Percentiles rank a stretch among this genome's conserved stretches.
phyloP scores from a whole-genome alignment of 164 flowering plant species.

The Dillenia turbinata region DNA sequence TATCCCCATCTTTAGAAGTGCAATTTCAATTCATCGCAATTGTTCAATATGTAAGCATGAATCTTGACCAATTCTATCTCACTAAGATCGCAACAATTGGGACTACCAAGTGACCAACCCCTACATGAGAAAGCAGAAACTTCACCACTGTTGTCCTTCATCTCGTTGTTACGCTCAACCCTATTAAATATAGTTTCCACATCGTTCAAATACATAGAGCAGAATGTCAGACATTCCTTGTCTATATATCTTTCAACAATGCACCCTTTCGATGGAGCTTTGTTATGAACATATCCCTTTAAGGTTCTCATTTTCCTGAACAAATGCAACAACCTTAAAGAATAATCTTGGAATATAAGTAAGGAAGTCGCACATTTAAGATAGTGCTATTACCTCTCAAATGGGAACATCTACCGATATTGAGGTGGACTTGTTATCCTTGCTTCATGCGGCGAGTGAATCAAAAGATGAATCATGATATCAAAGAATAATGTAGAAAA shows the following conservation, averaged over 20 bases:
- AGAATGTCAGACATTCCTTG: constrained; percentile 10
- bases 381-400: neutral
- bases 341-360: neutral
- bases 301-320: constrained; percentile 3
- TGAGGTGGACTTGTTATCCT: constrained; percentile 7
- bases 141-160: too few species aligned
- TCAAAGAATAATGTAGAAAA: constrained; percentile 19
- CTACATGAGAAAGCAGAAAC: neutral
- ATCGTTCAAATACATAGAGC: constrained; percentile 6
- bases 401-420: constrained; percentile 10
- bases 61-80: too few species aligned
- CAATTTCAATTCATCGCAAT: too few species aligned
- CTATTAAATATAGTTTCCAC: constrained; percentile 10
- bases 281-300: constrained; percentile 13
- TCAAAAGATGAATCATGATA: constrained; percentile 9
- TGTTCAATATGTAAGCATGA: too few species aligned
- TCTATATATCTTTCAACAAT: constrained; percentile 10
- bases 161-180: constrained; percentile 4
- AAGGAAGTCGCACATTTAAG: neutral
- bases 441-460: constrained; percentile 6
- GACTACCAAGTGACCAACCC: constrained; percentile 1
- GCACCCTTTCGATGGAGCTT: constrained; percentile 10
- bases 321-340: neutral
- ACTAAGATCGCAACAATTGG: neutral
- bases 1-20: too few species aligned